Evolutionary conservation across 1,284 basidiomycete genomes (phyloP).

Genomic region (Ceratobasidium sp.): DNA sequence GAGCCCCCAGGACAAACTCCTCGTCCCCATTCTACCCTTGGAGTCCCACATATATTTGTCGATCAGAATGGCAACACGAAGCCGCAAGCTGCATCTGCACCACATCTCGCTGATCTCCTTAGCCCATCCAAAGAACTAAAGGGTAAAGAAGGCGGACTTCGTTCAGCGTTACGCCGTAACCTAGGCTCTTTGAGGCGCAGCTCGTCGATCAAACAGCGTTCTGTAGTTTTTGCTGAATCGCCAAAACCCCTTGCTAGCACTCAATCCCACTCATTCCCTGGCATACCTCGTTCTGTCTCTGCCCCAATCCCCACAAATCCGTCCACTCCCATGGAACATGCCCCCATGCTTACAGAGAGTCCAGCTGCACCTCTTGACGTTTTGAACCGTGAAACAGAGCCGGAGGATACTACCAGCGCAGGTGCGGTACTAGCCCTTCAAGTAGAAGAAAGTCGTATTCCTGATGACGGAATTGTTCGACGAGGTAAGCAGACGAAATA

Average conservation of each 20-base stretch:
- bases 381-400: slow-evolving; percentile 67
- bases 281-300: slow-evolving; percentile 22
- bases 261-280: neutral
- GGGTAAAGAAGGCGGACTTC: slow-evolving; percentile 21
- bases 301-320: neutral
- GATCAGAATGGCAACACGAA: slow-evolving; percentile 9
- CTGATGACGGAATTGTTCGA: slow-evolving; percentile 32
- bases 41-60: neutral
- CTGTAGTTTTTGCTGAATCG: slow-evolving; percentile 39
- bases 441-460: neutral
- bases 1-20: neutral
- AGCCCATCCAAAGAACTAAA: neutral
- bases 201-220: slow-evolving; percentile 21
- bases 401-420: slow-evolving; percentile 72
- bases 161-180: slow-evolving; percentile 30
- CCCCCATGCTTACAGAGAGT: slow-evolving; percentile 48
- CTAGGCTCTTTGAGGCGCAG: slow-evolving; percentile 10
- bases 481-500: slow-evolving; percentile 3
- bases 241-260: slow-evolving; percentile 22
- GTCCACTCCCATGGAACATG: slow-evolving; percentile 10
- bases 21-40: slow-evolving; percentile 30
- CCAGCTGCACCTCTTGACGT: slow-evolving; percentile 73
- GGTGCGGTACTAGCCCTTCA: slow-evolving; percentile 62
- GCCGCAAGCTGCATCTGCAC: slow-evolving; percentile 16
- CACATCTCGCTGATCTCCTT: slow-evolving; percentile 18